A percentile compares a stretch with the other conserved stretches of the same genome.
Conservation (phyloP, 345 rosid species). For the Dipteronia dyeriana region DNA sequence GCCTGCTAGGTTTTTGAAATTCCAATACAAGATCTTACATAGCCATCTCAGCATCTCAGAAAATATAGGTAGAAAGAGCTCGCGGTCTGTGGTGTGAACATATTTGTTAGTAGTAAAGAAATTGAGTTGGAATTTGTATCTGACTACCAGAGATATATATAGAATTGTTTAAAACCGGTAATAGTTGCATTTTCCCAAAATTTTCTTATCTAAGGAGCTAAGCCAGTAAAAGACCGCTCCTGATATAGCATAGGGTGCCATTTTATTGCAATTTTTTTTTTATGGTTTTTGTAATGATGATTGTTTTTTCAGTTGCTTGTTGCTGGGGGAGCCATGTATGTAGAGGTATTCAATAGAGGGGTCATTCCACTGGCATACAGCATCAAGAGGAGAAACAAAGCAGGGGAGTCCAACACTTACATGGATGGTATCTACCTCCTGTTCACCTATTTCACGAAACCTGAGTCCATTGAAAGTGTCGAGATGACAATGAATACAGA, state of each 20-base stretch:
- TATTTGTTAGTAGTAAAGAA: not conserved
- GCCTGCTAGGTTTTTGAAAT: not conserved
- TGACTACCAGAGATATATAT: not conserved
- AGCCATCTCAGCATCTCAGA: not conserved
- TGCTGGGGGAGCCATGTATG: constrained; percentile 98
- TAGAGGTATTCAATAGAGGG: constrained; percentile 95
- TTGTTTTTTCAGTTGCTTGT: constrained; percentile 67
- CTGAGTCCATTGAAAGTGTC: constrained; percentile 63
- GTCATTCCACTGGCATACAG: constrained; percentile 86
- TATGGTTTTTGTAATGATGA: constrained; percentile 5
- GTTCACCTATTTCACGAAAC: constrained; percentile 88
- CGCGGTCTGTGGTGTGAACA: not conserved
- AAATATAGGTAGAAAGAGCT: not conserved
- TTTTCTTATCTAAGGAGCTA: not conserved
- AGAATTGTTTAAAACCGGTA: not conserved
- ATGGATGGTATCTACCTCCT: constrained; percentile 91
- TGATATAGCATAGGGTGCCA: not conserved
- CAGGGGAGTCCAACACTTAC: constrained; percentile 77
- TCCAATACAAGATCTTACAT: not conserved
- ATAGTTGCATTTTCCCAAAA: not conserved
- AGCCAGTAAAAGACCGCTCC: no score
- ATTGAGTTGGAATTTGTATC: not conserved
- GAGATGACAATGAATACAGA: constrained; percentile 55
- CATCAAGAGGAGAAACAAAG: constrained; percentile 87
- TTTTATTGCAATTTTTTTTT: not conserved